Evolutionary conservation across 1,139 yeast genomes (phyloP).

Genomic region (Saccharomyces hybrid): DNA sequence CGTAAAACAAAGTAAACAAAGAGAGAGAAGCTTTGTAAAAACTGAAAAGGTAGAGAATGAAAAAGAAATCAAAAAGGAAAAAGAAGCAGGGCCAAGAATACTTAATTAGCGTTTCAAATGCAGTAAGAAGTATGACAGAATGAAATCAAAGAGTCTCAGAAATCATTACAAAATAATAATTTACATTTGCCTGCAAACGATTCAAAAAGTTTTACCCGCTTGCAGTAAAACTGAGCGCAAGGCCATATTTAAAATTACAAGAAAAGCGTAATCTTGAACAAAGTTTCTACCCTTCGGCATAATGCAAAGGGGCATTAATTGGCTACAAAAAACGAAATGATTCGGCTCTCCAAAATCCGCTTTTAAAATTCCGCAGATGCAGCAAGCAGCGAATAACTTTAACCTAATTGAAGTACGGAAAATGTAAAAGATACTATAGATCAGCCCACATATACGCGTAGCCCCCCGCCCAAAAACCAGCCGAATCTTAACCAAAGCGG

Average conservation of each 20-base stretch:
- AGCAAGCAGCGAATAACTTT: neutral
- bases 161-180: neutral
- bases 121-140: neutral
- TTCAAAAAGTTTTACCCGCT: neutral
- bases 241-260: neutral
- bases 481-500: neutral
- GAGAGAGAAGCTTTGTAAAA: neutral
- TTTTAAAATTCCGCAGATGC: neutral
- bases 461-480: neutral
- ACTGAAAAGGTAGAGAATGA: neutral
- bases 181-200: neutral
- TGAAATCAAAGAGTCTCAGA: neutral
- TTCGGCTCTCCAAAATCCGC: neutral
- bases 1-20: neutral
- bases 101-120: neutral
- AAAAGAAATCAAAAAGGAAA: neutral
- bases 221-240: neutral
- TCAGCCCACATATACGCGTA: neutral
- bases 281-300: conserved; percentile 1
- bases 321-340: neutral
- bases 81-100: neutral
- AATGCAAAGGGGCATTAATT: neutral
- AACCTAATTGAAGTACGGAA: neutral
- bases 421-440: neutral
- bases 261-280: neutral